Base-by-base conservation (phyloP, 768 basidiomycete species). In the Tricholomella constricta region DNA sequence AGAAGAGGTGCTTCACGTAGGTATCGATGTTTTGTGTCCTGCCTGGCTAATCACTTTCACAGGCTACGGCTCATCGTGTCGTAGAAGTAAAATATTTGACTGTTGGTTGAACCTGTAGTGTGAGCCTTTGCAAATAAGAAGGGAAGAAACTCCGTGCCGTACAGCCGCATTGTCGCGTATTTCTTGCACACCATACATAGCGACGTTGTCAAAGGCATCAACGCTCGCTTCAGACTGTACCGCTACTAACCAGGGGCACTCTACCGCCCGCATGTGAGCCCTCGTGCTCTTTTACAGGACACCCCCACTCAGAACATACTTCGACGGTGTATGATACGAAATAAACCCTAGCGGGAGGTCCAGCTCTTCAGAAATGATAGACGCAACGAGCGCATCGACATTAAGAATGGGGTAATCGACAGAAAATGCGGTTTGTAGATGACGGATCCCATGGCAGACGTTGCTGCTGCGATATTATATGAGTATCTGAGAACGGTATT, bases 141-240 rank as follows among this genome's bases (percentile, higher is more conserved):
- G n/a, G n/a, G n/a, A n/a, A n/a, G n/a, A n/a, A n/a, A n/a, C n/a
- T 58, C 62, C 0, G 68, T 68, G 19, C 65, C 81, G 46, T 80
- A 73, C 55, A 51, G 60, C 23, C 66, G 77, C n/a, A 71, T 81
- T 20, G 62, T 69, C n/a, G 70, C 70, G 27, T 66, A 74, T 46
- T 60, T 79, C 6, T 77, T 78, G 10, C 72, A 69, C 32, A 65
- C 56, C 0, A 71, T 79, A 20, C 62, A 71, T 32, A 71, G 74
- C 11, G 78, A 78, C 0, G 66, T 62, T 12, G 78, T 82, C 5
- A 66, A 66, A 46, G 80, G 79, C 0, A 76, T 81, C 60, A 82
- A 82, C 52, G 62, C 69, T 15, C 61, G 80, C 35, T 80, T 81
- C 60, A 68, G 79, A 32, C 67, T 82, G n/a, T 82, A 81, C 63